Evolutionary conservation across 345 rosid genomes (phyloP).

Genomic region (Aurinia saxatilis): DNA sequence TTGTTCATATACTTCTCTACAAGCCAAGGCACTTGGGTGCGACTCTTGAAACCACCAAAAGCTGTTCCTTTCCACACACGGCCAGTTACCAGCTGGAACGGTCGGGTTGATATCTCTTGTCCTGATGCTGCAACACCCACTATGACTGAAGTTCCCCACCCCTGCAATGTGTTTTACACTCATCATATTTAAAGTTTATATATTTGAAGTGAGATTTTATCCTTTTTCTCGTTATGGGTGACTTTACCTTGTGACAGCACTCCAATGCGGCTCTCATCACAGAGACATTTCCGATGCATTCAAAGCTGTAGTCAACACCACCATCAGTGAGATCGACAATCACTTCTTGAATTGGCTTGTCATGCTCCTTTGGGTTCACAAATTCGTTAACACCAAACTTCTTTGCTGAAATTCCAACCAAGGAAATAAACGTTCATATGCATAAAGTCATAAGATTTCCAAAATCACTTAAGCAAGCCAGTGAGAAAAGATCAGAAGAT

Average conservation of each 20-base stretch:
- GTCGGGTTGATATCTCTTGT: constrained; percentile 92
- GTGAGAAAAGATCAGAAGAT: background rate
- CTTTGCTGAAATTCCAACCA: constrained; percentile 26
- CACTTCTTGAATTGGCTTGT: constrained; percentile 92
- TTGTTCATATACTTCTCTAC: constrained; percentile 95
- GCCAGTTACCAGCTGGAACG: constrained; percentile 97
- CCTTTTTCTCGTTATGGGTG: background rate
- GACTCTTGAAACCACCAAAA: constrained; percentile 99
- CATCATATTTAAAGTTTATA: background rate
- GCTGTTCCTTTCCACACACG: constrained; percentile 99
- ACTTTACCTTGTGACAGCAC: constrained; percentile 93
- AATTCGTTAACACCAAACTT: constrained; percentile 95
- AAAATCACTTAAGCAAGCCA: constrained; percentile 56
- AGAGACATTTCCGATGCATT: constrained; percentile 93
- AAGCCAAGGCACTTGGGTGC: constrained; percentile 97
- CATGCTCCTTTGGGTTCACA: constrained; percentile 68
- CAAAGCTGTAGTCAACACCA: constrained; percentile 98
- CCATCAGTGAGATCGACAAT: constrained; percentile 87
- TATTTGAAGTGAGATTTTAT: background rate
- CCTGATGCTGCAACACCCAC: constrained; percentile 99
- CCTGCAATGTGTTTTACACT: constrained; percentile 35
- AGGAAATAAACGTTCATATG: constrained; percentile 39
- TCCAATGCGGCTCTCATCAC: constrained; percentile 97
- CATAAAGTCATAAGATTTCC: constrained; percentile 48
- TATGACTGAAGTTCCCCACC: constrained; percentile 97